Evolutionary conservation across 192 early-diverging fungal genomes (phyloP), one percentile per base, ranked within the genome.

Genomic region (Coemansia sp.): DNA sequence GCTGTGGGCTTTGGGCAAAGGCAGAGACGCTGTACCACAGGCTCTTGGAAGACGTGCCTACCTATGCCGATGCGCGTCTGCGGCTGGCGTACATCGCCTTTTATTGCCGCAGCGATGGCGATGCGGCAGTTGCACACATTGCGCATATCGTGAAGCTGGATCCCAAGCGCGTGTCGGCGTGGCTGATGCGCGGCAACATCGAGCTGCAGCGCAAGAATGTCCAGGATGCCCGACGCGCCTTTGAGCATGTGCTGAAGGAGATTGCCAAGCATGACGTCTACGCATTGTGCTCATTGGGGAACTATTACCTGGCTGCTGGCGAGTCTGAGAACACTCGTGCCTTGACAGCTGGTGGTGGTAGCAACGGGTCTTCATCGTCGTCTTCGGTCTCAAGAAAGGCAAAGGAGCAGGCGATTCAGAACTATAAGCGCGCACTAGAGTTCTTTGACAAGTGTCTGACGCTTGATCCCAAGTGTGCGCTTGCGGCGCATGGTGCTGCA

Each of bases 401-500:
- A 2, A 60, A 36, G 13, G 72, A 80, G 0, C 13, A 68, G 56
- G 32, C 71, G 37, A 32, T 21, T 8, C 69, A 76, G 68, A 69
- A 77, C 36, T 91, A 91, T 74, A 88, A 86, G 62, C 83, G 88
- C n/a, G 90, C 92, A 1, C 72, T 88, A 37, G 90, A 93, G 71
- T 97, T 91, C 63, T 97, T 93, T 67, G 87, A 88, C 42, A 93
- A 91, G 69, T 88, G 85, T 7, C 55, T 95, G 48, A 72, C 83
- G 62, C 67, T 87, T 5, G 95, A 98, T 65, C 74, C 76, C 8
- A 72, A 67, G 56, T 94, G 93, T 66, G 84, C 88, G 0, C 89
- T 91, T 41, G 96, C 94, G 1, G 92, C 91, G 0, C 90, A 93
- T 51, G 96, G 96, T 18, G 81, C 94, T 39, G 95, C 91, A 6